Evolutionary conservation across 441 rosid species (phyloP), one percentile per base, ranked within the genome.

Genomic region (Erodium texanum): DNA sequence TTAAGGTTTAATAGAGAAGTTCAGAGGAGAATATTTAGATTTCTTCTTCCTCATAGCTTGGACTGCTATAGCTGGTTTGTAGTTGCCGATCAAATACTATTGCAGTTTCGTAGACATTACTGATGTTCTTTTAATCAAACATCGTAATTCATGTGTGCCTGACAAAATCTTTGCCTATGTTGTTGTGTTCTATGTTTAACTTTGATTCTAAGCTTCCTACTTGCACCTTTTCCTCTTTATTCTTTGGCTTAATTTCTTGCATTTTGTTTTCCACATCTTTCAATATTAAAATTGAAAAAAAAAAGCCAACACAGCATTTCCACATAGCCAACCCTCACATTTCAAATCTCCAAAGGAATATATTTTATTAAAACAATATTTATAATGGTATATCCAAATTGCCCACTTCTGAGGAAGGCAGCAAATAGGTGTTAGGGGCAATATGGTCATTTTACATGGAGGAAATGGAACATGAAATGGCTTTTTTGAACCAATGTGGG

Each of bases 131-230:
- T 71, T 16, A 63, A 65, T 64, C 14, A 68, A 62, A 73, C 64
- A 65, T 7, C 24, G 9, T 5, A 56, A 52, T 16, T 24, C 16
- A 34, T 56, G 36, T 56, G 36, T 10, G 41, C 66, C 27, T 65
- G 29, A 5, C 24, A 34, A 68, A 18, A 24, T 68, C 52, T 63
- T 70, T 68, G 66, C 38, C 64, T 70, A 48, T 43, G 24, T 58
- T 67, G 23, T 29, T 34, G 59, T 70, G 75, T 76, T 68, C 72
- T 16, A 5, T n/a, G 65, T 68, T 9, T 12, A 62, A 68, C 77
- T 79, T 82, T 65, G 80, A 80, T 77, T 70, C 79, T 73, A 82
- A 77, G 80, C 78, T 82, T 85, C 83, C 71, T 65, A 8, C 43
- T 66, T 27, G 29, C 9, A 70, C 62, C 70, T 72, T 64, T 61